Evolutionary conservation across 2,329 filamentous ascomycete species (phyloP), one percentile per base, ranked within the genome.

Genomic region (Sporothrix dimorphospora): DNA sequence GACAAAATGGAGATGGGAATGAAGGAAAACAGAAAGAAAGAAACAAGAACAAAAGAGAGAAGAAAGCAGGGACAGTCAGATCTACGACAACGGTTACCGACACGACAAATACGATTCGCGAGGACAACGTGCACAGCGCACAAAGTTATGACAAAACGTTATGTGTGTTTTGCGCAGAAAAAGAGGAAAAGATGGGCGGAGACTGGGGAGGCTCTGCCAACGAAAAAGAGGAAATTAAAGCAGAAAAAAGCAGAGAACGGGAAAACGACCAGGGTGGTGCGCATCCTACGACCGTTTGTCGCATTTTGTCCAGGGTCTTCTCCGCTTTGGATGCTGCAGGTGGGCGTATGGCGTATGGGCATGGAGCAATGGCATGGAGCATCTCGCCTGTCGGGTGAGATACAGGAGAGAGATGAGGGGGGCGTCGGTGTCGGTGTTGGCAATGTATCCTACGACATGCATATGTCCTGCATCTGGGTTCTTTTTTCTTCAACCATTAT

Each of bases 91-190:
- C 19, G 45, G 65, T 8, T 24, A 68, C 65, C 65, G 47, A 53
- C 65, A 53, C 47, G 65, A 68, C 24, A 67, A 38, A 51, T 53
- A 68, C 47, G 45, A 51, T 68, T 49, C 65, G 45, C 65, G 30
- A 68, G n/a, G 30, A 12, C 24, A 38, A 34, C 63, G 63, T 49
- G 40, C 42, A 34, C 27, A 4, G 53, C 53, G 30, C 53, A 47
- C 38, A 42, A 42, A 19, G 21, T 47, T 21, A 66, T 47, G 42
- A 27, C 61, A 47, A 47, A 12, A 34, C 45, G 38, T 42, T 65
- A 65, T 45, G n/a, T 27, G 9, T 27, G n/a, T 61, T 45, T 45
- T 66, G 42, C 63, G 63, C 63, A 66, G 63, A 38, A 21, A 61
- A n/a, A 12, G 30, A 34, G 30, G 30, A 34, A 34, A 3, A 34